Evolutionary conservation across 805 yeast genomes (phyloP), one percentile per base, ranked within the genome.

Genomic region (Candida bentonensis): DNA sequence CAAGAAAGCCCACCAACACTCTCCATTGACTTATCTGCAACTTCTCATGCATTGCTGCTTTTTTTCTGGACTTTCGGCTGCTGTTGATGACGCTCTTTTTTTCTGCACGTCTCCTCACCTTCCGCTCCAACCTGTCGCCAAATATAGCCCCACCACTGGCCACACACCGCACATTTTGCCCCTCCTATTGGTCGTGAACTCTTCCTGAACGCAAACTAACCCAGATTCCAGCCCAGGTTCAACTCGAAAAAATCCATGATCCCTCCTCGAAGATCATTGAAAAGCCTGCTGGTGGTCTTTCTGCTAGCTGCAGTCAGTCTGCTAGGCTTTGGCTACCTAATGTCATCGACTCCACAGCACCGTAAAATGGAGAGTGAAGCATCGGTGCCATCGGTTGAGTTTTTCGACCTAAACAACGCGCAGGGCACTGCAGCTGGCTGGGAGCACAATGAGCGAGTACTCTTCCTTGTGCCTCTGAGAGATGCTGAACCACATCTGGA

Each of bases 401-500:
- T 73, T 54, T 85, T 78, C 59, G 96, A 88, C 58, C 65, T 88
- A 54, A 70, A 67, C 17, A 72, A 80, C 48, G 78, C 76, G 52
- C 68, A 65, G 41, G 87, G 92, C 4, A 62, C 79, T 13, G 71
- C 71, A 4, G 72, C 77, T 44, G 96, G 96, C 4, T 82, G 92
- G 92, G 82, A 79, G 53, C 66, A 69, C 41, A 75, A 73, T 13
- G 95, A 88, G 58, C 69, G 95, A 42, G 80, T 87, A 20, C 65
- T 87, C 47, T 83, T 85, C 52, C 77, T 89, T 52, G 95, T 88
- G 9, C 96, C 96, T 4, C 68, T 87, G 52, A 76, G 96, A 65
- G 96, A 88, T 60, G 96, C 96, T 1, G 82, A 88, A 2, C 75
- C 80, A 17, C 96, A 86, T 67, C 68, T 87, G 59, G 89, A 92